Percentiles rank a stretch among this genome's conserved stretches.
These are phyloP conservation scores for Stagonosporopsis cucurbitacearum DNA, from an alignment of 2,329 filamentous ascomycete species.

Conservation along the genomic window DNA sequence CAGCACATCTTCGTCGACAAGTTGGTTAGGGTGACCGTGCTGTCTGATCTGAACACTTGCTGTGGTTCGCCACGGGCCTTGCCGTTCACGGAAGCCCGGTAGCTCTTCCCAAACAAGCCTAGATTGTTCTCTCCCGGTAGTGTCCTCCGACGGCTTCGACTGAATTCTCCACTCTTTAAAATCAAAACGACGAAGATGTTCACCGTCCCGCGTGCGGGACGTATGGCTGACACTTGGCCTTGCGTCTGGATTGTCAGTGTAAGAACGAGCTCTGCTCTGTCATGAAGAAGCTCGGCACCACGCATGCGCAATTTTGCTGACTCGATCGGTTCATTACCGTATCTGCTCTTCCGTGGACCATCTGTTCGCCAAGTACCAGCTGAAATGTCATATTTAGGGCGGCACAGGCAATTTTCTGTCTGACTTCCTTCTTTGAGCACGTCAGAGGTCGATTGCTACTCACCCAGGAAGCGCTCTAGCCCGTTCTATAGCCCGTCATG, in stretches of 20 bases:
- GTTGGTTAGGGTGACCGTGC: background rate
- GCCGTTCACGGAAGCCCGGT: background rate
- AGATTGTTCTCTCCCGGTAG: background rate
- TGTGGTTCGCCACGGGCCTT: background rate
- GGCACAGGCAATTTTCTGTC: background rate
- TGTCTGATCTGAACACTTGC: background rate
- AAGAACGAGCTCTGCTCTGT: background rate
- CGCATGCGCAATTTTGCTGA: background rate
- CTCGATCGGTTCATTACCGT: background rate
- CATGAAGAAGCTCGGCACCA: background rate
- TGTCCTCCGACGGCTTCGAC: background rate
- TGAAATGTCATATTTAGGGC: background rate
- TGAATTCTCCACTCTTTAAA: background rate
- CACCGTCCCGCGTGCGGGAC: background rate
- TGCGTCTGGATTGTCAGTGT: background rate
- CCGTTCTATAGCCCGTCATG: constrained; percentile 5
- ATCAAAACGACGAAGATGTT: background rate
- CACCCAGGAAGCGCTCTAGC: background rate
- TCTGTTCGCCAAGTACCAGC: background rate
- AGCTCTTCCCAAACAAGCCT: background rate
- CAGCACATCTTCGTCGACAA: background rate
- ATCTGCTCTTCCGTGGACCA: background rate
- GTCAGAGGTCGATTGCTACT: background rate
- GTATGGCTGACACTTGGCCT: too few relatives aligned
- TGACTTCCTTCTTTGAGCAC: background rate